Evolutionary conservation across 2,329 filamentous ascomycete genomes (phyloP), one percentile per base, ranked within the genome.

Genomic region (Aspergillus latus): DNA sequence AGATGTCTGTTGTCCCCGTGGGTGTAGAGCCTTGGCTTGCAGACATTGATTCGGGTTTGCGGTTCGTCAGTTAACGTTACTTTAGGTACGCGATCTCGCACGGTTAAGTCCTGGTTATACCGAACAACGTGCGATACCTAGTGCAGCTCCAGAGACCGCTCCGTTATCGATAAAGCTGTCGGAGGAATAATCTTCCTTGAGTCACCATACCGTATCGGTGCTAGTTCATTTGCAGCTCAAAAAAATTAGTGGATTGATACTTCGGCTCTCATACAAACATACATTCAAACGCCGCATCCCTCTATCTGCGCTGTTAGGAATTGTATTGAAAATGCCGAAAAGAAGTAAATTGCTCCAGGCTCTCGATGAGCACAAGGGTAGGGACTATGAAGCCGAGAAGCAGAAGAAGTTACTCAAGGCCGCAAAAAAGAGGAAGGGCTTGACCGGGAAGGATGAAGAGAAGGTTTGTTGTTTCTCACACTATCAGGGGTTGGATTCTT

Each of bases 351-450:
- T 87, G 46, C 79, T 84, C 57, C 72, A 78, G 44, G 83, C 84
- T 46, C 79, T 87, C 21, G 82, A 86, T 62, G 76, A 79, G 52
- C 75, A 83, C 57, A 80, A 83, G 68, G 83, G 84, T 30, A 76
- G 82, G 47, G 88, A 94, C 64, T 88, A 89, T 60, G 87, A 88
- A 61, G 81, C 90, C 52, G 89, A 93, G 73, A 86, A 89, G 73
- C 88, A 93, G 72, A 84, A 86, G 71, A 89, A 88, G 76, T 78
- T 87, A 67, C 75, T 72, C 59, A 81, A 69, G 77, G 69, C 73
- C 52, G 76, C 70, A n/a, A 74, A 77, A 61, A 80, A 79, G 64
- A 73, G 64, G 58, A 79, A 78, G 64, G 65, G 64, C 52, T 57
- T 67, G 54, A 75, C 73, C 59, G 62, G 55, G 32, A 58, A 62